These are phyloP conservation scores for Metarhizium rileyi DNA, from an alignment of 2,329 filamentous ascomycete genomes.

Conservation along the genomic window DNA sequence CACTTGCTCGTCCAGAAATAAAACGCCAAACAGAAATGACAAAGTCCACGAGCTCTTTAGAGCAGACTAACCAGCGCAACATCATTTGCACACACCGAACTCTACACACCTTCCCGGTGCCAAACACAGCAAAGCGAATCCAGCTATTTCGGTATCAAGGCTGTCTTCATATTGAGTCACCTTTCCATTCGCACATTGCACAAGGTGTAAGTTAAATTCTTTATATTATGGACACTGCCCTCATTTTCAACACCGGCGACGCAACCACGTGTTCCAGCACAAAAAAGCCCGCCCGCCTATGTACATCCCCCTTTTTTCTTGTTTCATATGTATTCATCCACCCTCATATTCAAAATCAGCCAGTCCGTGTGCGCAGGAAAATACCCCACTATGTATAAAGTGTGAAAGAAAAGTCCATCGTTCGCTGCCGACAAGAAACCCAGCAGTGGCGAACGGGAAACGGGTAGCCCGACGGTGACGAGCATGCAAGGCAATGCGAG, in stretches of 20 bases:
- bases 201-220: too few relatives aligned
- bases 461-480: too few relatives aligned
- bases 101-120: too few relatives aligned
- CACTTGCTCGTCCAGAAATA: too few relatives aligned
- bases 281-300: background rate
- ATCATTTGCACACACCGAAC: too few relatives aligned
- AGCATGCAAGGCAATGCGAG: background rate
- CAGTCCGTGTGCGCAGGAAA: background rate
- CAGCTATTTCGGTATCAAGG: too few relatives aligned
- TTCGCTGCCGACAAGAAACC: background rate
- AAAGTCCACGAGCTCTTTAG: too few relatives aligned
- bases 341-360: background rate
- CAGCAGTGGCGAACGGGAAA: background rate
- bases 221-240: background rate
- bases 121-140: too few relatives aligned
- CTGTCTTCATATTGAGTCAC: too few relatives aligned
- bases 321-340: background rate
- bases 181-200: too few relatives aligned
- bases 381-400: background rate
- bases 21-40: too few relatives aligned
- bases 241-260: background rate
- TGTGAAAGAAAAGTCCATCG: background rate
- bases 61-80: too few relatives aligned
- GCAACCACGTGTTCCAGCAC: background rate
- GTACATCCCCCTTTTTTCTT: background rate